phyloP scores from a whole-genome alignment of 192 early-diverging fungal species.

The Umbelopsis vinacea region DNA sequence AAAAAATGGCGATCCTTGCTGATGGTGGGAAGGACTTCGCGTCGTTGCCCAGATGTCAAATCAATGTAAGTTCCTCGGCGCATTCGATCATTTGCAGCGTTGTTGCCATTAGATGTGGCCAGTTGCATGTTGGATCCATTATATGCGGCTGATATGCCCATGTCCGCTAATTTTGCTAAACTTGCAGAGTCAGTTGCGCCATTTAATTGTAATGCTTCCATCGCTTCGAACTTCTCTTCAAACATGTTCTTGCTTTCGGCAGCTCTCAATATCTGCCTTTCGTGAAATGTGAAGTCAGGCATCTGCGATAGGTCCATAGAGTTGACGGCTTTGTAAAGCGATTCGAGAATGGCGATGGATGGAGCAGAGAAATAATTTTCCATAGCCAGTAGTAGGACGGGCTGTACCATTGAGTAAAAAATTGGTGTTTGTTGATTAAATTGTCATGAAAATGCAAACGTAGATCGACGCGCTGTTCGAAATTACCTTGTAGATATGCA shows the following conservation, averaged over 20 bases:
- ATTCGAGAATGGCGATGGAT: conserved; percentile 71
- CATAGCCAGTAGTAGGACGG: conserved; percentile 85
- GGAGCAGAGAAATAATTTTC: conserved; percentile 90
- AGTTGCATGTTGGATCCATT: neutral
- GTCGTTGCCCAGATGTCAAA: conserved; percentile 45
- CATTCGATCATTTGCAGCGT: conserved; percentile 22
- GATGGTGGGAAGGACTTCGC: conserved; percentile 48
- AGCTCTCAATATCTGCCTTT: conserved; percentile 83
- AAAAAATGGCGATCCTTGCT: conserved; percentile 89
- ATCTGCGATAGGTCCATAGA: conserved; percentile 80
- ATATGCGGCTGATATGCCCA: neutral
- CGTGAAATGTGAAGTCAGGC: conserved; percentile 77
- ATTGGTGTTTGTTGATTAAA: neutral
- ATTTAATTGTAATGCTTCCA: conserved; percentile 5
- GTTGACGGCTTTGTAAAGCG: conserved; percentile 84
- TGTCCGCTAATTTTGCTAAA: neutral
- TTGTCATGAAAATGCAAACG: neutral
- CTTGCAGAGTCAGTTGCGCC: conserved; percentile 7
- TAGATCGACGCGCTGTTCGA: conserved; percentile 9
- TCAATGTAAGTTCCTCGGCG: conserved; percentile 58
- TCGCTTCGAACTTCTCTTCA: conserved; percentile 72
- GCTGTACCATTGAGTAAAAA: conserved; percentile 51
- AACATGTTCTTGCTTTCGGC: conserved; percentile 85
- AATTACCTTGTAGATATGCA: conserved; percentile 84
- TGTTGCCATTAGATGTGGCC: neutral